A percentile compares a stretch with the other conserved stretches of the same genome.
phyloP scores from a whole-genome alignment of 1,139 yeast genomes.

The Kazachstania sp. region DNA sequence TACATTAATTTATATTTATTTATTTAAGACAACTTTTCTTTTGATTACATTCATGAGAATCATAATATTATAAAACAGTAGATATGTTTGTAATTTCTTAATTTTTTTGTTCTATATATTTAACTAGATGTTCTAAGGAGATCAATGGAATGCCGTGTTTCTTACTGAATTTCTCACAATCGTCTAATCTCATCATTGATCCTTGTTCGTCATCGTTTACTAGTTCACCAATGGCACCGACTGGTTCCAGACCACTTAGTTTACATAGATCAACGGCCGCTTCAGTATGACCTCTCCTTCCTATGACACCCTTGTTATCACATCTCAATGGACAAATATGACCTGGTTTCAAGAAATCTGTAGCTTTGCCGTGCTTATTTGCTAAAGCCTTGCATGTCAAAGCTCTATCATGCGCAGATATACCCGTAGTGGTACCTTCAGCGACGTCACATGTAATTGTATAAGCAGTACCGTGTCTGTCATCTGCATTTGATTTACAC shows the following conservation, averaged over 20 bases:
- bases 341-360: slow-evolving; percentile 82
- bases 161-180: slow-evolving; percentile 65
- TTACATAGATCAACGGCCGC: slow-evolving; percentile 86
- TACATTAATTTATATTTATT: neutral
- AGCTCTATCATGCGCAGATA: slow-evolving; percentile 90
- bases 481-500: slow-evolving; percentile 35
- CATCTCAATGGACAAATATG: slow-evolving; percentile 91
- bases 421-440: slow-evolving; percentile 94
- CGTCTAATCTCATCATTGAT: slow-evolving; percentile 87
- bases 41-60: too few relatives aligned
- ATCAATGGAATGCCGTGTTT: slow-evolving; percentile 60
- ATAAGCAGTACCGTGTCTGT: slow-evolving; percentile 95
- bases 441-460: slow-evolving; percentile 83
- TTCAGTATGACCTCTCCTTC: slow-evolving; percentile 96
- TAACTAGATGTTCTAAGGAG: slow-evolving; percentile 69
- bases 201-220: slow-evolving; percentile 89
- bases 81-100: slow-evolving; percentile 4
- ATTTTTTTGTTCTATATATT: slow-evolving; percentile 34
- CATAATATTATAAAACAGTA: too few relatives aligned
- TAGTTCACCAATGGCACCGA: slow-evolving; percentile 87
- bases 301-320: slow-evolving; percentile 69
- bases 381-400: slow-evolving; percentile 72
- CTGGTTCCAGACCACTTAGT: slow-evolving; percentile 73
- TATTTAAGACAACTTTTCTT: neutral
- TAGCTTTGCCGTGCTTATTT: slow-evolving; percentile 44